These are phyloP conservation scores for Nemania abortiva DNA, from an alignment of 2,329 filamentous ascomycete genomes.

Conservation along the genomic window DNA sequence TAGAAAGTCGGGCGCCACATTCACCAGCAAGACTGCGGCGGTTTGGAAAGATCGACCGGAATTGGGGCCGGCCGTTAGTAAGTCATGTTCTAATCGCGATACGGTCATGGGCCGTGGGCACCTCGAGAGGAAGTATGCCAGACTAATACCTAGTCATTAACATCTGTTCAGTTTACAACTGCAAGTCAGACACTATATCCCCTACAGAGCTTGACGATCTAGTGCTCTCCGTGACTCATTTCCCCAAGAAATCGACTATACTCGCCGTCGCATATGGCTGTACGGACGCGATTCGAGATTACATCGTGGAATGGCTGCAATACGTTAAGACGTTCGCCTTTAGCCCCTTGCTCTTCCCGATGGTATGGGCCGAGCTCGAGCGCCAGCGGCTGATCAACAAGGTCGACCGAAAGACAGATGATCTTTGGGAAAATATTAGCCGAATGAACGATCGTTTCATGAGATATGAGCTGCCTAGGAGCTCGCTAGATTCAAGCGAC, in stretches of 20 bases:
- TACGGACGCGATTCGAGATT: constrained; percentile 7
- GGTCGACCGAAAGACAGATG: constrained; percentile 16
- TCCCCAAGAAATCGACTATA: constrained; percentile 31
- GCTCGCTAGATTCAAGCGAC: neutral
- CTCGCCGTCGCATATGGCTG: constrained; percentile 44
- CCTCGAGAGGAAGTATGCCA: neutral
- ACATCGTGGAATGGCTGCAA: constrained; percentile 4
- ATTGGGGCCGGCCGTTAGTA: constrained; percentile 35
- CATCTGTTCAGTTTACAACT: constrained; percentile 40
- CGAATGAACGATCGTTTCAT: constrained; percentile 32
- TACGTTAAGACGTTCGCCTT: constrained; percentile 24
- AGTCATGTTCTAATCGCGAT: neutral
- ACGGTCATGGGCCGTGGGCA: neutral
- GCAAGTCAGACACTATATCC: constrained; percentile 43
- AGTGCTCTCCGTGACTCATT: constrained; percentile 42
- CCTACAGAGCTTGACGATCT: constrained; percentile 29
- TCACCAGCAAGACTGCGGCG: constrained; percentile 31
- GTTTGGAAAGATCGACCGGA: constrained; percentile 28
- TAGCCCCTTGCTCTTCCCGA: constrained; percentile 41
- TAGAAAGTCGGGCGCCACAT: constrained; percentile 33
- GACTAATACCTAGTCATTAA: neutral
- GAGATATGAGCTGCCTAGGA: neutral
- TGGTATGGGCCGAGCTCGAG: constrained; percentile 42
- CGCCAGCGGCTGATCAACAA: constrained; percentile 35
- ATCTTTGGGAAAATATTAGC: constrained; percentile 34